Base-by-base conservation (phyloP, 169 alveolate genomes). In the Eimeria falciformis region DNA sequence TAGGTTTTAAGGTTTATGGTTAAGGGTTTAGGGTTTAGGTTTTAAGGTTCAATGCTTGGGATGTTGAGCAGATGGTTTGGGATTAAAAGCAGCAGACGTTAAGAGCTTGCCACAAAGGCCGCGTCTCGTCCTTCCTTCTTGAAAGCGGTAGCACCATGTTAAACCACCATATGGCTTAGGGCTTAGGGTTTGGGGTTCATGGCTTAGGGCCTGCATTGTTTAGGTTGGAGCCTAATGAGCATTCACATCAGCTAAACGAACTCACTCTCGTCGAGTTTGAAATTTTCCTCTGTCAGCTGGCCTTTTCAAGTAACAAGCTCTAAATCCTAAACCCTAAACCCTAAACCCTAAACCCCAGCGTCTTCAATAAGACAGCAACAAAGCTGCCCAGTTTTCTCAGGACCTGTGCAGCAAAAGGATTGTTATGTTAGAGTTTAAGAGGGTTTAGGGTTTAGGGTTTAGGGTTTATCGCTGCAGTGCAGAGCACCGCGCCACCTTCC, bases 241-340 rank as follows among this genome's bases (percentile, higher is more conserved):
- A 58, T 12, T 75, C 85, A 6, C 85, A 75, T 58, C 85, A 75
- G 27, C 85, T 75, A 12, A 75, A 75, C n/a, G 85, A 75, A 75
- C 40, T 75, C 25, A 75, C 33, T 25, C 66, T 37, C 11, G 85
- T 37, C 45, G 85, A 75, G 66, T 75, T 75, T 25, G 85, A 75
- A n/a, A 75, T 75, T 18, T 75, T 75, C 85, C 85, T 75, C 85
- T 75, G 85, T 29, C 85, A 75, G 56, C 58, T 75, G 21, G 85
- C 85, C 40, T 75, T 75, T 25, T 75, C 85, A 45, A 75, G 85
- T 75, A 50, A 58, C 29, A 17, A 66, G 14, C 78, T 46, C 43
- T 66, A 66, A 6, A 17, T 25, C 50, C 81, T 66, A n/a, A 25
- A 66, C 78, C 14, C 37, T 69, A 68, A 68, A 27, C 79, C 40